phyloP scores from a whole-genome alignment of 2,329 filamentous ascomycete species.

The Xenosphaeropsis pyriputrescens region DNA sequence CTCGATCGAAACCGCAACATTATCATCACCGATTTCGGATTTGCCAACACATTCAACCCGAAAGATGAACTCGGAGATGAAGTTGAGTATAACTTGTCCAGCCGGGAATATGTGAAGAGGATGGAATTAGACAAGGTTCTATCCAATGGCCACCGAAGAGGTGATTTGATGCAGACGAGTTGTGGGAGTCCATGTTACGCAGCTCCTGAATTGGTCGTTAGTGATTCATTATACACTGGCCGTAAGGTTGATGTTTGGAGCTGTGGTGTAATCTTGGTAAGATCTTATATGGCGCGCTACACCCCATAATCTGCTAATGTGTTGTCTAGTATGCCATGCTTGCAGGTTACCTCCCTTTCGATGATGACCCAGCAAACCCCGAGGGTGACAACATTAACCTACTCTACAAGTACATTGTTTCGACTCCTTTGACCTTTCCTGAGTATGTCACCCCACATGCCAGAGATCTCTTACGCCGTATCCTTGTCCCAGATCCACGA shows the following conservation, averaged over 20 bases:
- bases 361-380: conserved; percentile 94
- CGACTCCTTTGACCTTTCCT: conserved; percentile 89
- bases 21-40: conserved; percentile 98
- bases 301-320: conserved; percentile 9
- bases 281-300: conserved; percentile 20
- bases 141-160: conserved; percentile 61
- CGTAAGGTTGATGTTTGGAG: conserved; percentile 99
- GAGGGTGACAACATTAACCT: conserved; percentile 99
- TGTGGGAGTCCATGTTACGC: conserved; percentile 98
- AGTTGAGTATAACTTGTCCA: conserved; percentile 73
- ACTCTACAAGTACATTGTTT: conserved; percentile 98
- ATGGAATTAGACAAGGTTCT: conserved; percentile 72
- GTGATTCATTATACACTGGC: conserved; percentile 91
- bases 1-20: conserved; percentile 96
- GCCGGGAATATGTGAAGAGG: conserved; percentile 78
- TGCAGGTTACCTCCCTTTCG: conserved; percentile 91
- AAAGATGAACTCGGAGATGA: conserved; percentile 79
- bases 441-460: conserved; percentile 98
- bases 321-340: conserved; percentile 86
- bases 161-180: conserved; percentile 97
- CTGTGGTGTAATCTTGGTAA: conserved; percentile 92
- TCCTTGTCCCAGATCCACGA: conserved; percentile 86
- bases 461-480: conserved; percentile 78
- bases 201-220: conserved; percentile 91
- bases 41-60: conserved; percentile 93